Conservation (phyloP, 2,329 filamentous ascomycete genomes). For the Aureobasidium melanogenum region DNA sequence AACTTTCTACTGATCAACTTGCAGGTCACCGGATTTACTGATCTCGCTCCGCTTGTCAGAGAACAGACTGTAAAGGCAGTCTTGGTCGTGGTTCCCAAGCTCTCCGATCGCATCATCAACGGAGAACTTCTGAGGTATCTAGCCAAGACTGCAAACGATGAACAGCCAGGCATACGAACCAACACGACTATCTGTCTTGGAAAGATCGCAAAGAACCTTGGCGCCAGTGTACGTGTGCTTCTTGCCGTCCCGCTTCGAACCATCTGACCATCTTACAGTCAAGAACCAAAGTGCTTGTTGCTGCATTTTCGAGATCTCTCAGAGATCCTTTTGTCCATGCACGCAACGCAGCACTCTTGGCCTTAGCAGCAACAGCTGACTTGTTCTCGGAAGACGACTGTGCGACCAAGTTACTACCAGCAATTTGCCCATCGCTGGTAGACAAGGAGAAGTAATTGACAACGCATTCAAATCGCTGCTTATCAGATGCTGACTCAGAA, state of each 20-base stretch:
- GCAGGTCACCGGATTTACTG: conserved; percentile 87
- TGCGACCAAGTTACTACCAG: conserved; percentile 72
- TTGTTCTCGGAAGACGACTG: conserved; percentile 85
- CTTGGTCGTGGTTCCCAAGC: conserved; percentile 73
- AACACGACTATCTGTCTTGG: conserved; percentile 97
- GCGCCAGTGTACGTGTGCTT: conserved; percentile 41
- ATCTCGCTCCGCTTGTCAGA: conserved; percentile 79
- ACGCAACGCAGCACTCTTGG: conserved; percentile 78
- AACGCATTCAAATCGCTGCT: too few relatives aligned
- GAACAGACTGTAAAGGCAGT: conserved; percentile 96
- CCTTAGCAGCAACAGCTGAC: conserved; percentile 75
- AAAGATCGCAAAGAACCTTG: conserved; percentile 87
- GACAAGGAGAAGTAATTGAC: conserved; percentile 77
- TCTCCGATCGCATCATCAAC: conserved; percentile 88
- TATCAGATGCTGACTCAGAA: conserved; percentile 1
- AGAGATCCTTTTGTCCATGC: conserved; percentile 93
- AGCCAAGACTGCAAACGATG: conserved; percentile 93
- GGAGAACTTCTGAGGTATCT: conserved; percentile 84
- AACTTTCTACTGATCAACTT: conserved; percentile 20
- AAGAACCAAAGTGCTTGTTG: conserved; percentile 81
- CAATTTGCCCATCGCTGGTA: conserved; percentile 72
- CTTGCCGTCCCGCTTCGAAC: not conserved
- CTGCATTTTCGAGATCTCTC: conserved; percentile 81
- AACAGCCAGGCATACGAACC: conserved; percentile 92
- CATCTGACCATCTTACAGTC: conserved; percentile 42